Conservation (phyloP, 345 rosid genomes). For the Euphorbia lathyris region DNA sequence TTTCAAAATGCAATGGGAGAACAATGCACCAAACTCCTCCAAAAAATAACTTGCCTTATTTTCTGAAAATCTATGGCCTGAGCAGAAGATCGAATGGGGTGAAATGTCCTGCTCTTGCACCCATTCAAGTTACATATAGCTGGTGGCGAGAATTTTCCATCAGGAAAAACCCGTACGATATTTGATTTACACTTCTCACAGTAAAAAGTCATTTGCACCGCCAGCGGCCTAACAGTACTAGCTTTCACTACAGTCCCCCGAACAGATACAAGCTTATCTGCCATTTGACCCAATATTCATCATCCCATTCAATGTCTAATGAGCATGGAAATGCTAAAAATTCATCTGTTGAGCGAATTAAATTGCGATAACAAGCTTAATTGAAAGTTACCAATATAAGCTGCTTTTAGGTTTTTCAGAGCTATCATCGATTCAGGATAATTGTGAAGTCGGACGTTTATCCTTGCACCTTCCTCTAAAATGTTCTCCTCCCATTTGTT, state of each 20-base stretch:
- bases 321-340: not conserved
- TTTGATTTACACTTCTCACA: slow-evolving; percentile 73
- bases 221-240: slow-evolving; percentile 86
- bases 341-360: not conserved
- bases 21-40: too few species aligned
- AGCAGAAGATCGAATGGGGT: slow-evolving; percentile 77
- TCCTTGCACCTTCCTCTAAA: slow-evolving; percentile 49
- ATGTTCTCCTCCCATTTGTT: slow-evolving; percentile 32
- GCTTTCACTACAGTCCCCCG: slow-evolving; percentile 85
- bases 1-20: not conserved
- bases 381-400: slow-evolving; percentile 70
- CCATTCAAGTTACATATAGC: slow-evolving; percentile 61
- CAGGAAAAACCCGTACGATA: slow-evolving; percentile 61
- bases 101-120: slow-evolving; percentile 77
- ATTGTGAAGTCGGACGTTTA: slow-evolving; percentile 71
- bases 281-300: slow-evolving; percentile 21
- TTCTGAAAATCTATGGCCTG: slow-evolving; percentile 83
- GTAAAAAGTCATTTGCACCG: slow-evolving; percentile 63
- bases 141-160: slow-evolving; percentile 93
- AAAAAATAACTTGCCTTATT: slow-evolving; percentile 50
- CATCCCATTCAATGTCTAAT: not conserved
- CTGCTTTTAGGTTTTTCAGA: slow-evolving; percentile 85
- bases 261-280: slow-evolving; percentile 93
- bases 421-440: slow-evolving; percentile 79
- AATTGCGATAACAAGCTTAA: slow-evolving; percentile 7